A percentile compares a stretch with the other conserved stretches of the same genome.
Conservation (phyloP, 2,329 filamentous ascomycete species). For the Aspergillus tanneri region DNA sequence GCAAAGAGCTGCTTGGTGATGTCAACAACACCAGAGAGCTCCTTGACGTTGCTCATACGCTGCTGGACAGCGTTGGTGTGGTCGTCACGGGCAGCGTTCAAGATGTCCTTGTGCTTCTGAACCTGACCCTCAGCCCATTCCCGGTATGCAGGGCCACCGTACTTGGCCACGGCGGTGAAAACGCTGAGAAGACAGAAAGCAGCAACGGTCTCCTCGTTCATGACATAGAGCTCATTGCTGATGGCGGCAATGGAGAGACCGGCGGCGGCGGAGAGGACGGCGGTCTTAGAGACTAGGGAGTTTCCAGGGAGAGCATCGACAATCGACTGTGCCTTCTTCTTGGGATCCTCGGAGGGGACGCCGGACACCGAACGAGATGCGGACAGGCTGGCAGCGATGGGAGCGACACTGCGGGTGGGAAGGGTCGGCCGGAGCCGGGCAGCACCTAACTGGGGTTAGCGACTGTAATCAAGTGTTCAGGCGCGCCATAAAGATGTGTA, state of each 20-base stretch:
- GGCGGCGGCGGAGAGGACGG: slow-evolving; percentile 89
- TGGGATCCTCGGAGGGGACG: slow-evolving; percentile 82
- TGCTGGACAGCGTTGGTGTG: slow-evolving; percentile 94
- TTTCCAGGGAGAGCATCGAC: slow-evolving; percentile 90
- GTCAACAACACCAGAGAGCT: slow-evolving; percentile 91
- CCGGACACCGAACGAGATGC: slow-evolving; percentile 70
- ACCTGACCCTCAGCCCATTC: slow-evolving; percentile 89
- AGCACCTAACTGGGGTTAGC: slow-evolving; percentile 64
- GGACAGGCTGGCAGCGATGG: slow-evolving; percentile 67
- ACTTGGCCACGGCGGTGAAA: slow-evolving; percentile 90
- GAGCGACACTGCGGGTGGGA: slow-evolving; percentile 71
- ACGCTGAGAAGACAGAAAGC: slow-evolving; percentile 89
- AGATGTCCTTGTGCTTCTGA: slow-evolving; percentile 89
- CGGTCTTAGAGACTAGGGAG: slow-evolving; percentile 91
- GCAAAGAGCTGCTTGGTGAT: slow-evolving; percentile 96
- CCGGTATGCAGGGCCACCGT: slow-evolving; percentile 85
- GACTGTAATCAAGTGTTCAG: slow-evolving; percentile 25
- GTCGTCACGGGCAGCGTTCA: slow-evolving; percentile 90
- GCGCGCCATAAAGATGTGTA: slow-evolving; percentile 24
- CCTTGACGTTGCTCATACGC: slow-evolving; percentile 90
- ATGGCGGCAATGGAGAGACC: slow-evolving; percentile 91
- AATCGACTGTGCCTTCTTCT: slow-evolving; percentile 95
- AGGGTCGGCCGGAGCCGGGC: slow-evolving; percentile 83
- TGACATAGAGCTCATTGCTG: slow-evolving; percentile 98
- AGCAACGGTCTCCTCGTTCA: slow-evolving; percentile 98